phyloP scores from a whole-genome alignment of 176 grass and related monocot genomes.

The Phoenix roebelenii region DNA sequence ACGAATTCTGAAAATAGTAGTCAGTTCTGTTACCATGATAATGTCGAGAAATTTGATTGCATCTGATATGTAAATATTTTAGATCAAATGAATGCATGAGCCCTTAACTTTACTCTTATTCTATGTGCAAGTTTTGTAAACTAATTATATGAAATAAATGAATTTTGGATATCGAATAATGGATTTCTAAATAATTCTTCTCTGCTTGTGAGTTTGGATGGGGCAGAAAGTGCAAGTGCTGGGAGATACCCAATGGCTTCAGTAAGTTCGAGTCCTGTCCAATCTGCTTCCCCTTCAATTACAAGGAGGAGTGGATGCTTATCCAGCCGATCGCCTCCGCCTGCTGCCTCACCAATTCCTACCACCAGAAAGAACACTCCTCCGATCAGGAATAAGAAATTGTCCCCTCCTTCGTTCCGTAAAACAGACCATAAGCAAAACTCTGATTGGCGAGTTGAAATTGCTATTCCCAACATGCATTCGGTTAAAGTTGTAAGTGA shows the following conservation, averaged over 20 bases:
- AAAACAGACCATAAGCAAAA: conserved; percentile 17
- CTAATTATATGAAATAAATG: no score
- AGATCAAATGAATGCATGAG: no score
- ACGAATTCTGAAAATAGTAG: no score
- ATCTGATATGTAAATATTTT: no score
- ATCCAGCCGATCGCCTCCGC: conserved; percentile 43
- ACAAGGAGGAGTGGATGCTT: conserved; percentile 37
- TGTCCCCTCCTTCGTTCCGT: conserved; percentile 34
- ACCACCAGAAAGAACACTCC: conserved; percentile 33
- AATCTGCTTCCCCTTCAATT: conserved; percentile 20
- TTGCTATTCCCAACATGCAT: conserved; percentile 23
- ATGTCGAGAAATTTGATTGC: no score
- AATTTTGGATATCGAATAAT: no score
- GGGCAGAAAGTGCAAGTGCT: conserved; percentile 47
- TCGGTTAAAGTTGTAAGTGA: conserved; percentile 46
- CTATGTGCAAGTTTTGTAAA: no score
- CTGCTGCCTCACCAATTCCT: conserved; percentile 45
- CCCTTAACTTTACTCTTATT: no score
- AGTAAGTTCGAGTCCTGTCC: conserved; percentile 27
- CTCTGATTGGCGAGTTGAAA: conserved; percentile 34
- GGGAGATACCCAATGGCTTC: conserved; percentile 29
- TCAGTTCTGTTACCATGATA: no score
- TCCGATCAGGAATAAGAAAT: conserved; percentile 57
- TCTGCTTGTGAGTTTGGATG: conserved; percentile 24
- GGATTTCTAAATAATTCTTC: background rate